These are phyloP conservation scores for Phytophthora tentaculata DNA, from an alignment of 352 stramenopile genomes.

Conservation along the genomic window DNA sequence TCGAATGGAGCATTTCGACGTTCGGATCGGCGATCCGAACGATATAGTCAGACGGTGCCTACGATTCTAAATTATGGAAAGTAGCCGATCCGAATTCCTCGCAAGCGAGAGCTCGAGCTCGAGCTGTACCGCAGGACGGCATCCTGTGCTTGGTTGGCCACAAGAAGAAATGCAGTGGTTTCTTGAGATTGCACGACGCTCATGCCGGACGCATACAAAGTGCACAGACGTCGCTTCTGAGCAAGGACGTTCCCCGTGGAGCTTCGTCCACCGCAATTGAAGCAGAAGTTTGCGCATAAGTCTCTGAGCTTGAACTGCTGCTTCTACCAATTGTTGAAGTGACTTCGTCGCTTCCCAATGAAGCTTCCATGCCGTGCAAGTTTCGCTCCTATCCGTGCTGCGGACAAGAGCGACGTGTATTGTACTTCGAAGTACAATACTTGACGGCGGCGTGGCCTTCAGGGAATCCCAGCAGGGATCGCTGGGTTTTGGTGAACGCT, in stretches of 20 bases:
- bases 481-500: too few relatives aligned
- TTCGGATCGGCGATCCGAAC: constrained; percentile 2
- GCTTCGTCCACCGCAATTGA: constrained; percentile 27
- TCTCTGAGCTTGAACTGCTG: constrained; percentile 27
- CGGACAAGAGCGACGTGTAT: too few relatives aligned
- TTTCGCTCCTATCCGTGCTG: too few relatives aligned
- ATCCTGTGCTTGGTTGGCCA: constrained; percentile 29
- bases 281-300: constrained; percentile 18
- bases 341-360: neutral
- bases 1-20: too few relatives aligned
- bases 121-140: constrained; percentile 25
- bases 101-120: too few relatives aligned
- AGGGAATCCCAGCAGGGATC: too few relatives aligned
- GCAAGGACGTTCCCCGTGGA: constrained; percentile 8
- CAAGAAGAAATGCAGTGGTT: constrained; percentile 23
- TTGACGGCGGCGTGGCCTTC: too few relatives aligned
- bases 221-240: constrained; percentile 28
- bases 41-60: constrained; percentile 17
- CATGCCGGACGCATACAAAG: constrained; percentile 31
- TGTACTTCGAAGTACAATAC: too few relatives aligned
- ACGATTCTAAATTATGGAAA: neutral
- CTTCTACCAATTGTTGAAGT: constrained; percentile 12
- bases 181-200: constrained; percentile 30
- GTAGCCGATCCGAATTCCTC: constrained; percentile 24
- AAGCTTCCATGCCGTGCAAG: too few relatives aligned